These are phyloP conservation scores for Nemania bipapillata DNA, from an alignment of 2,329 filamentous ascomycete species.

Conservation along the genomic window DNA sequence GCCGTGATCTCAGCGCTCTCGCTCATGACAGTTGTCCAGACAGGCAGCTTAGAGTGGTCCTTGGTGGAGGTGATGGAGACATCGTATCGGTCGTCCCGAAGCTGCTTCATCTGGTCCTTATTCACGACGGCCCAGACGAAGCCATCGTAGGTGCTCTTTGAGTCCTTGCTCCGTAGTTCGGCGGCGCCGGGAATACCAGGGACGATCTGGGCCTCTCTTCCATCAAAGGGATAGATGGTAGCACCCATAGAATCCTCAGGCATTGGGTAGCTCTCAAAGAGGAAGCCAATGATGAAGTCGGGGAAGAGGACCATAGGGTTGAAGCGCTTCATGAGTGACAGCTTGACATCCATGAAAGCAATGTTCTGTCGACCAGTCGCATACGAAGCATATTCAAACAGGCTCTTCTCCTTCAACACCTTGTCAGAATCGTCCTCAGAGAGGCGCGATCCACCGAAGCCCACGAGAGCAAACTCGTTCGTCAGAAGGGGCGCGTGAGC, in stretches of 20 bases:
- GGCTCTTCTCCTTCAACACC: conserved; percentile 84
- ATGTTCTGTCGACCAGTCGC: conserved; percentile 92
- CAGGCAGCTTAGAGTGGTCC: conserved; percentile 87
- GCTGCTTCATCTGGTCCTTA: conserved; percentile 90
- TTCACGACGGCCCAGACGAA: conserved; percentile 97
- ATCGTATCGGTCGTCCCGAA: conserved; percentile 94
- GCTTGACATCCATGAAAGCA: conserved; percentile 86
- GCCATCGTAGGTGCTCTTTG: conserved; percentile 79
- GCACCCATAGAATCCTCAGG: conserved; percentile 81
- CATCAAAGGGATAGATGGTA: conserved; percentile 87
- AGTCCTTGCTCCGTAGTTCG: conserved; percentile 65
- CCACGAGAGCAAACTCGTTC: conserved; percentile 87
- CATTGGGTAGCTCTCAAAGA: conserved; percentile 78
- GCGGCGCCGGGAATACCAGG: conserved; percentile 70
- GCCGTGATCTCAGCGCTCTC: conserved; percentile 97
- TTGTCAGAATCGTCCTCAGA: conserved; percentile 63
- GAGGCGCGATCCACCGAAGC: conserved; percentile 72
- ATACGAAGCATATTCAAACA: conserved; percentile 87
- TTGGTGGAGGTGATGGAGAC: conserved; percentile 92
- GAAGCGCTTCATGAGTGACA: conserved; percentile 85
- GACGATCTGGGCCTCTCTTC: conserved; percentile 83
- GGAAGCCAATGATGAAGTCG: conserved; percentile 76
- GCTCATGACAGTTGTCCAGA: conserved; percentile 93
- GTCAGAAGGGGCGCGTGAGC: conserved; percentile 77
- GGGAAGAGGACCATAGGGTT: conserved; percentile 74